Evolutionary conservation across 108 stramenopile species (phyloP).

Genomic region (Cyclotella atomus): DNA sequence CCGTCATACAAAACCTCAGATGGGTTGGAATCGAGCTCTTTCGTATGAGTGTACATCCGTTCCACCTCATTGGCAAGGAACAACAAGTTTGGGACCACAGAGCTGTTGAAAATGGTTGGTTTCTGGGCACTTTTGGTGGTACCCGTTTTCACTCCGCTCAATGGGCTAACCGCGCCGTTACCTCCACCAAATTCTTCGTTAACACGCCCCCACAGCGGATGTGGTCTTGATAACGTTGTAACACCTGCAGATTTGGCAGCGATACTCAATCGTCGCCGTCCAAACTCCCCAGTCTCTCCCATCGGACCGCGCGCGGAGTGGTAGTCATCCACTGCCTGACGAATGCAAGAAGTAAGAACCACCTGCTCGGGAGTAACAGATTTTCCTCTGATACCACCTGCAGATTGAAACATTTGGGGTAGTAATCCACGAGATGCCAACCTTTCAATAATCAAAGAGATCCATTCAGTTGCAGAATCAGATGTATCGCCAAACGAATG

Average conservation of each 20-base stretch:
- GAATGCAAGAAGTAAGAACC: constrained; percentile 71
- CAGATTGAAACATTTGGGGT: constrained; percentile 47
- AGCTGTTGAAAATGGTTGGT: neutral
- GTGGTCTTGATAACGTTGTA: constrained; percentile 18
- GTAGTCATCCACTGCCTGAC: constrained; percentile 56
- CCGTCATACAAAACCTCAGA: constrained; percentile 29
- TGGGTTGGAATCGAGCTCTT: constrained; percentile 12
- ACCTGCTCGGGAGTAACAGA: constrained; percentile 74
- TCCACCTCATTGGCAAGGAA: constrained; percentile 44
- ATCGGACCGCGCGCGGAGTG: too few species aligned
- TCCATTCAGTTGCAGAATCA: constrained; percentile 87
- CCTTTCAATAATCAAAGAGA: constrained; percentile 60
- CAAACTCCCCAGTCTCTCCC: constrained; percentile 25
- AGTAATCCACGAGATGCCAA: constrained; percentile 61
- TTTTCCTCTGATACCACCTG: constrained; percentile 24
- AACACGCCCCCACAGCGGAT: constrained; percentile 53
- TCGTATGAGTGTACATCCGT: constrained; percentile 8
- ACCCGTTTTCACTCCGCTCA: too few species aligned
- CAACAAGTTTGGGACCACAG: constrained; percentile 55
- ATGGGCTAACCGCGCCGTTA: too few species aligned
- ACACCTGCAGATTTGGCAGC: constrained; percentile 31
- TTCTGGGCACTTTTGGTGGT: too few species aligned
- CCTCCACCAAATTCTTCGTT: constrained; percentile 27
- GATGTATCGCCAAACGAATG: constrained; percentile 43
- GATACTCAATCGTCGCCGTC: constrained; percentile 30